phyloP scores from a whole-genome alignment of 1,139 yeast species.

The Blastobotrys serpentis region DNA sequence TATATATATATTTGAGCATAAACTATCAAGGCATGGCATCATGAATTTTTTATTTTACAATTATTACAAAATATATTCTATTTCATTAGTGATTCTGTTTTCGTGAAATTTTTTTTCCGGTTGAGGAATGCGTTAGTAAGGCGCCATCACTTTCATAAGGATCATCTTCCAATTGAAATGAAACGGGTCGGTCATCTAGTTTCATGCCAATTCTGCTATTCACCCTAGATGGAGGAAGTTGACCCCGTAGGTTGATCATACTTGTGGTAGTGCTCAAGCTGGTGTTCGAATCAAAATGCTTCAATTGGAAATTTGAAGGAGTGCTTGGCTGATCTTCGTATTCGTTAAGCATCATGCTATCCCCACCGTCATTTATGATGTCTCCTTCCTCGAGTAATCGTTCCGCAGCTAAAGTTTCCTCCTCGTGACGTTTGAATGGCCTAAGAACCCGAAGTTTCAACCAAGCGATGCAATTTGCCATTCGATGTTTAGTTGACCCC shows the following conservation, averaged over 20 bases:
- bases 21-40: too few species aligned
- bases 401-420: conserved; percentile 5
- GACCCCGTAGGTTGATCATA: conserved; percentile 30
- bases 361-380: background rate
- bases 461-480: background rate
- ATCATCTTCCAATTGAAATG: background rate
- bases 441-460: background rate
- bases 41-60: too few species aligned
- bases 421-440: conserved; percentile 1
- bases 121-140: background rate
- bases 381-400: conserved; percentile 14
- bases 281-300: conserved; percentile 14
- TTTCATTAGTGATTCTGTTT: background rate
- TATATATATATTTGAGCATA: too few species aligned
- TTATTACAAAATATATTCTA: too few species aligned
- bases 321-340: conserved; percentile 2
- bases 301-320: conserved; percentile 8
- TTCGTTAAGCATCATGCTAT: background rate
- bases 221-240: conserved; percentile 24
- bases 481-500: background rate
- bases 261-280: conserved; percentile 31
- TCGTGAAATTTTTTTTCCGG: background rate
- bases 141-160: conserved; percentile 5
- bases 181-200: conserved; percentile 16
- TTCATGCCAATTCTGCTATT: conserved; percentile 27